Evolutionary conservation across 768 basidiomycete species (phyloP).

Genomic region (Boletus edulis): DNA sequence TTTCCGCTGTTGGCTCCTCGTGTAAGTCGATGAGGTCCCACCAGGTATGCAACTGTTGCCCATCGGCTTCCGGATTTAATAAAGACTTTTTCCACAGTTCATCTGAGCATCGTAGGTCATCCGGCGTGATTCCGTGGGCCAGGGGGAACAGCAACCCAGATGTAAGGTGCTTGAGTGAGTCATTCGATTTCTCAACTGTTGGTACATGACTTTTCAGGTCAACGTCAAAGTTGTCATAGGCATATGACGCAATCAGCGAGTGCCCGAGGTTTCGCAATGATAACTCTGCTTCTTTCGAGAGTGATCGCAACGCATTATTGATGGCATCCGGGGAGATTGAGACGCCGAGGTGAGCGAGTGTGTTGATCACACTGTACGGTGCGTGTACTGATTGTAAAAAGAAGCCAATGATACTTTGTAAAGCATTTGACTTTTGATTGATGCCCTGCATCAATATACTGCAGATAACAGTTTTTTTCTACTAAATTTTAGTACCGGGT

Average conservation of each 20-base stretch:
- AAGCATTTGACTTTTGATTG: not conserved
- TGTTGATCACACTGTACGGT: not conserved
- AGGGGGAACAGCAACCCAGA: not conserved
- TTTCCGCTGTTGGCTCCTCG: too few species aligned
- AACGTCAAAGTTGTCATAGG: not conserved
- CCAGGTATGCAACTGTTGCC: too few species aligned
- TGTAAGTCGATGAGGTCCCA: not conserved
- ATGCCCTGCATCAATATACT: not conserved
- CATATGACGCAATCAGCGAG: not conserved
- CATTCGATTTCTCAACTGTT: not conserved
- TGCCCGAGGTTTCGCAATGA: not conserved
- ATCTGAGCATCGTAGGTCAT: not conserved
- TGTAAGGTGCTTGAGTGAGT: not conserved
- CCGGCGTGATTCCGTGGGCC: not conserved
- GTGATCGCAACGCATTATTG: not conserved
- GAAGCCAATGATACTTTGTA: not conserved
- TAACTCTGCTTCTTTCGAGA: not conserved
- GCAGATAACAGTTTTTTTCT: not conserved
- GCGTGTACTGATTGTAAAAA: not conserved
- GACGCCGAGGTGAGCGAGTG: not conserved
- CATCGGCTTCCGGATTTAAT: not conserved
- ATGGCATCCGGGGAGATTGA: not conserved
- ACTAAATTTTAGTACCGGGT: fast-evolving
- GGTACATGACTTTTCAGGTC: not conserved
- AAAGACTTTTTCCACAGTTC: not conserved